Percentiles rank a stretch among this genome's conserved stretches.
phyloP scores from a whole-genome alignment of 768 basidiomycete genomes.

The Phylloporus sp. region DNA sequence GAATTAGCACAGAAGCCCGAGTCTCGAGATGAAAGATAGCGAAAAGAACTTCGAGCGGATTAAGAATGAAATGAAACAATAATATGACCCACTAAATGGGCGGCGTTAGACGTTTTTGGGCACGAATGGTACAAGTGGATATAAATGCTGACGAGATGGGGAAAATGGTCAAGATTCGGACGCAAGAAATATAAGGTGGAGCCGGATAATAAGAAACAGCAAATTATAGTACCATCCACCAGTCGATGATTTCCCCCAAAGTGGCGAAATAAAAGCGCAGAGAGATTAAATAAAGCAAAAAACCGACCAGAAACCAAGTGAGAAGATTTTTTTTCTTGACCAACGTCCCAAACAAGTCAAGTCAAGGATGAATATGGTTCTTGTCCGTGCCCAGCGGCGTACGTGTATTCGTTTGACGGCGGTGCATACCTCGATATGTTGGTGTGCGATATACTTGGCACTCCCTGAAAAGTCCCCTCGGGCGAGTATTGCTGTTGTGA shows the following conservation, averaged over 20 bases:
- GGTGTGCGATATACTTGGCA: slow-evolving; percentile 10
- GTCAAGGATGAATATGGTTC: slow-evolving; percentile 20
- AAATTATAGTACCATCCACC: slow-evolving; percentile 8
- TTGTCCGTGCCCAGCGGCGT: slow-evolving; percentile 19
- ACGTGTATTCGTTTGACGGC: slow-evolving; percentile 21
- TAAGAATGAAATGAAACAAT: slow-evolving; percentile 2
- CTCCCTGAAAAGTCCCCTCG: slow-evolving; percentile 14
- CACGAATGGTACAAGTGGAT: slow-evolving; percentile 11
- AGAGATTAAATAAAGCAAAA: slow-evolving; percentile 5
- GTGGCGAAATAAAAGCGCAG: not conserved
- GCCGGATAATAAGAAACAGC: slow-evolving; percentile 4
- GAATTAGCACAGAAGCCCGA: slow-evolving; percentile 12
- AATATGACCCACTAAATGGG: slow-evolving; percentile 6
- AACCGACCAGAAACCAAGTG: not conserved
- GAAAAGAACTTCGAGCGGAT: slow-evolving; percentile 5
- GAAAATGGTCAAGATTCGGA: slow-evolving; percentile 6
- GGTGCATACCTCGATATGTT: slow-evolving; percentile 16
- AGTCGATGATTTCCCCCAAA: slow-evolving; percentile 4
- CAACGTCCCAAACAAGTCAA: slow-evolving; percentile 7
- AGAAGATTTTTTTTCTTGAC: not conserved
- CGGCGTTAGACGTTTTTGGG: slow-evolving; percentile 9
- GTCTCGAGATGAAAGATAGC: slow-evolving; percentile 9
- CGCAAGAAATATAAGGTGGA: slow-evolving; percentile 13
- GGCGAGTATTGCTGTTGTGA: slow-evolving; percentile 16
- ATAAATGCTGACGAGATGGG: slow-evolving; percentile 7